Evolutionary conservation across 768 basidiomycete species (phyloP).

Genomic region (Leccinum boreale): DNA sequence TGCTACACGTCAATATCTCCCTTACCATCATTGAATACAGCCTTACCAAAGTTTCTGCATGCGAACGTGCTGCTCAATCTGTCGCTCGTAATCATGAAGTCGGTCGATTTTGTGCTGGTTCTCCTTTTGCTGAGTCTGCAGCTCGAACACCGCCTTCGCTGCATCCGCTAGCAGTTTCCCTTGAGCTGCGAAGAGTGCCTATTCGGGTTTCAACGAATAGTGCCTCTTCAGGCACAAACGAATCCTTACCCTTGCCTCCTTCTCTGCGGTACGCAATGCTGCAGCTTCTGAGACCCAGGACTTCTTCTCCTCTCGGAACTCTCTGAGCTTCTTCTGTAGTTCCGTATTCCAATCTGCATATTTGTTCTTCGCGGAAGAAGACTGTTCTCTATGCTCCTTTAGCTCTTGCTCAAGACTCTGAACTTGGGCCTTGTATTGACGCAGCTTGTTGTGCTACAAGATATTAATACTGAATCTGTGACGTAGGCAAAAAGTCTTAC

Average conservation of each 20-base stretch:
- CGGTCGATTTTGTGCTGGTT: conserved; percentile 78
- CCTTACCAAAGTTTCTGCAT: conserved; percentile 77
- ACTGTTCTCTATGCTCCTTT: conserved; percentile 69
- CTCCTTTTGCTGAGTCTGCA: conserved; percentile 75
- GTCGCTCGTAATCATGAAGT: conserved; percentile 80
- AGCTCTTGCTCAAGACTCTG: conserved; percentile 65
- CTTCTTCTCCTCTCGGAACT: conserved; percentile 77
- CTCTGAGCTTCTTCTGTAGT: conserved; percentile 71
- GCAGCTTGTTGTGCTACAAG: conserved; percentile 73
- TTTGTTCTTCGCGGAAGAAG: conserved; percentile 68
- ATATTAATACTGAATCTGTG: conserved; percentile 5
- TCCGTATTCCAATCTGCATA: conserved; percentile 83
- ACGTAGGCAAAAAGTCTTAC: conserved; percentile 42
- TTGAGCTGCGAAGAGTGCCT: conserved; percentile 72
- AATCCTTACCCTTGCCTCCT: conserved; percentile 57
- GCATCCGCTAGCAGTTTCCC: conserved; percentile 67
- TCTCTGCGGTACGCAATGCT: conserved; percentile 62
- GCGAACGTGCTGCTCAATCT: conserved; percentile 77
- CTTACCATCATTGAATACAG: not conserved
- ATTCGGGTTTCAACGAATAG: not conserved
- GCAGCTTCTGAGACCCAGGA: conserved; percentile 71
- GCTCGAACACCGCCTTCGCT: conserved; percentile 59
- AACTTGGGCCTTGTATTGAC: conserved; percentile 71
- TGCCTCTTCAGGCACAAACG: not conserved
- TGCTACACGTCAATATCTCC: conserved; percentile 28